Base-by-base conservation (phyloP, 2,329 filamentous ascomycete genomes). In the Fusarium dimerum region DNA sequence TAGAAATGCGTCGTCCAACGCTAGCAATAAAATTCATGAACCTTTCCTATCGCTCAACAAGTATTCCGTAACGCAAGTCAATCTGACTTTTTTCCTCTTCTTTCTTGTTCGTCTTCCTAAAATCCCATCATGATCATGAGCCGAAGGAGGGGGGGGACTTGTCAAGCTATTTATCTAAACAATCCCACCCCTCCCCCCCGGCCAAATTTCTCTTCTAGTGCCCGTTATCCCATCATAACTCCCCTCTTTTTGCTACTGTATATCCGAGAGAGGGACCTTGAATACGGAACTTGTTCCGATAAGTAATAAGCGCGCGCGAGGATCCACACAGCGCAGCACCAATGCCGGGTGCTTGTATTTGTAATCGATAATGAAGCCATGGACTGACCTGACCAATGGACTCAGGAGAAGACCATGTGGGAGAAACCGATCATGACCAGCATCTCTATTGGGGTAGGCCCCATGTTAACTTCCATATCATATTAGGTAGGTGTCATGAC, bases 221-320 rank as follows among this genome's bases (percentile, higher is more conserved):
- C 13, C 32, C 32, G 32, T 36, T 26, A 7, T 26, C 7, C 44
- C 43, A 16, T 18, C 18, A 40, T 32, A 29, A 13, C 45, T 36
- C 18, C 48, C 38, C 36, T 42, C 15, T 39, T 26, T 26, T 26
- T 26, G 20, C 7, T 26, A 26, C 20, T 26, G 20, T 26, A 26
- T 26, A 26, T 26, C 20, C 20, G 20, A 26, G 7, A 26, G 20
- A 26, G 20, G 40, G 48, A 50, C 7, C 20, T 26, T 26, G 20
- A 26, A 26, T 26, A 57, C 47, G 40, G 45, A 52, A 50, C 34
- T 17, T 50, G 42, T 41, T 51, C 56, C 40, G n/a, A 60, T 61
- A 55, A 51, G 66, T 68, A 55, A 67, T 61, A 64, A 49, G 55
- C 67, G 67, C 67, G 66, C 67, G 66, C 61, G 62, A 50, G 10